Base-by-base conservation (phyloP, 2,329 filamentous ascomycete genomes). In the Ophiostoma montium region DNA sequence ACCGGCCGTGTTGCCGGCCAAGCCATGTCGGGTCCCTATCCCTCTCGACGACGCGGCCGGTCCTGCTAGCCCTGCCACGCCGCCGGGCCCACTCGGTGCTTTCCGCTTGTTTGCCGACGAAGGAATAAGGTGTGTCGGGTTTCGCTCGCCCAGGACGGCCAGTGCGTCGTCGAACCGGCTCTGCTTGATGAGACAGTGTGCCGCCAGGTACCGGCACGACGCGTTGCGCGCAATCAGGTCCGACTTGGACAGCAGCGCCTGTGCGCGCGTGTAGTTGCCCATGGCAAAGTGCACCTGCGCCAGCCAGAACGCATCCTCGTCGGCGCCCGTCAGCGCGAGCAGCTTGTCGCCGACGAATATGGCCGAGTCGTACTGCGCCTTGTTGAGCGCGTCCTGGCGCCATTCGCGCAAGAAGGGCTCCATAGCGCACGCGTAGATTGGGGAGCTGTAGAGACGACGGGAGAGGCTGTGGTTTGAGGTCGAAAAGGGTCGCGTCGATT, bases 341-440 rank as follows among this genome's bases (percentile, higher is more conserved):
- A 98, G 74, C 70, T 98, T 98, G 74, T 98, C 92, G 55, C 88
- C 92, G 56, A 96, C 87, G 63, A 94, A 96, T 59, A 96, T 90
- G 61, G 92, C 92, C 32, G 90, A 86, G 56, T 96, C 90, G 65
- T 95, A 89, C 64, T 98, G 92, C 56, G 92, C 87, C 65, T 94
- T 92, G 68, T 94, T 90, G 61, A 95, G 72, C 62, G 90, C 89
- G 70, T 95, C 88, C 67, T 95, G 86, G 62, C 89, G 79, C 92
- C 92, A 98, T 61, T 86, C 84, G 63, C 89, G 83, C 61, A 98
- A 75, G 67, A 90, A 95, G 60, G 80, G 82, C 72, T 96, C 88
- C 92, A 98, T 96, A 18, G 16, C 23, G 27, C n/a, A n/a, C n/a
- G n/a, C n/a, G n/a, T n/a, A n/a, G n/a, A n/a, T n/a, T n/a, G n/a